These are phyloP conservation scores for Lenwebbia sp. DNA, from an alignment of 345 rosid genomes.

Conservation along the genomic window DNA sequence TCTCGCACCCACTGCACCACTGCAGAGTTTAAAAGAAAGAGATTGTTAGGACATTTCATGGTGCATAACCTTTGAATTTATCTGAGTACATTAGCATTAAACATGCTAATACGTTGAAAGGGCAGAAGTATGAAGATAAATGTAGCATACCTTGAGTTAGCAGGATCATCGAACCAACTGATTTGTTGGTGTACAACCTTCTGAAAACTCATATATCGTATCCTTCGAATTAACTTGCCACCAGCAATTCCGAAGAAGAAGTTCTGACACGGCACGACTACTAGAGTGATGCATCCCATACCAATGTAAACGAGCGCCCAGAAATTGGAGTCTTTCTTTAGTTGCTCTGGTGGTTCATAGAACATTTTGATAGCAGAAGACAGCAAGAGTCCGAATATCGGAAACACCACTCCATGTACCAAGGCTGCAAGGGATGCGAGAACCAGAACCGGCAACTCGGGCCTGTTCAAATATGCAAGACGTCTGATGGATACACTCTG, in stretches of 20 bases:
- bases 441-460: slow-evolving; percentile 47
- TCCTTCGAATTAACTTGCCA: slow-evolving; percentile 59
- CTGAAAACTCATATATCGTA: slow-evolving; percentile 56
- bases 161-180: slow-evolving; percentile 78
- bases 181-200: slow-evolving; percentile 78
- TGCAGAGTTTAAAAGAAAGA: slow-evolving; percentile 6
- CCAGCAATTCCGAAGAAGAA: slow-evolving; percentile 77
- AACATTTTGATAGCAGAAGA: slow-evolving; percentile 61
- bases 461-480: slow-evolving; percentile 60
- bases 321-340: slow-evolving; percentile 39
- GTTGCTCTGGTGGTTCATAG: slow-evolving; percentile 26
- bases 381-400: slow-evolving; percentile 62
- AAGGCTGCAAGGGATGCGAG: slow-evolving; percentile 54
- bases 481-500: slow-evolving; percentile 44
- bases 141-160: slow-evolving; percentile 46
- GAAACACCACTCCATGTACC: slow-evolving; percentile 54
- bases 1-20: slow-evolving; percentile 63
- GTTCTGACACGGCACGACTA: slow-evolving; percentile 48
- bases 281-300: slow-evolving; percentile 19
- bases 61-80: background rate
- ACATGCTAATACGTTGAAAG: background rate
- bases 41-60: background rate
- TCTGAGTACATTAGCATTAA: background rate
- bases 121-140: background rate
- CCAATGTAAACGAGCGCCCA: slow-evolving; percentile 48